Evolutionary conservation across 2,329 filamentous ascomycete genomes (phyloP), one percentile per base, ranked within the genome.

Genomic region (Taxawa tesnikishii): DNA sequence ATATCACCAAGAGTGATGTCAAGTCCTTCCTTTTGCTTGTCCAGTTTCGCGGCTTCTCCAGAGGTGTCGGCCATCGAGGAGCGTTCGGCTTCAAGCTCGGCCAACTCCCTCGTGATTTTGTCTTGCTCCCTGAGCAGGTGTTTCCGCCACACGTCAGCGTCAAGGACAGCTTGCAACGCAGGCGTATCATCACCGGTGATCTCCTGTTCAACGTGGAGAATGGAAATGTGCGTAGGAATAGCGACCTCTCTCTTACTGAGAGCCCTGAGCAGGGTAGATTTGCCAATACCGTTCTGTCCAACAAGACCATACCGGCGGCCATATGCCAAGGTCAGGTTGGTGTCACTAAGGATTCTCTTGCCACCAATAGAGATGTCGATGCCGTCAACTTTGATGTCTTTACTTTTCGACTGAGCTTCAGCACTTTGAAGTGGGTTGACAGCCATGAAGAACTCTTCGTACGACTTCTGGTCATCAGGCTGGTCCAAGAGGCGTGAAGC

Each of bases 371-470:
- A 81, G 33, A 98, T 82, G 58, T 98, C 90, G 52, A 94, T 84
- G 47, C 83, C 85, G 59, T 98, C 90, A 45, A 98, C 67, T 65
- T 96, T 98, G 68, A 98, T 87, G 54, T 98, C 90, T 68, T 98
- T 98, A 59, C 87, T 94, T 76, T 96, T 98, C 31, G 60, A 57
- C 29, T 50, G 45, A 18, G 77, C 70, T 38, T 77, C 75, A 14
- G 68, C 63, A 33, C 85, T 88, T 54, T 96, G 88, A 41, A 98
- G 71, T 39, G 90, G 90, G 58, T 98, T 98, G 65, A 98, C 90
- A 33, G 84, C 80, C 90, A 98, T 96, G 72, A 93, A 98, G 63
- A 98, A 96, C 56, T 98, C 90, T 60, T 98, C 90, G 55, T 98
- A 98, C 25, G 84, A 92, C 67, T 94, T 79, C 9, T 87, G 67